These are phyloP conservation scores for Cordyceps cicadae DNA, from an alignment of 2,329 filamentous ascomycete species.

Conservation along the genomic window DNA sequence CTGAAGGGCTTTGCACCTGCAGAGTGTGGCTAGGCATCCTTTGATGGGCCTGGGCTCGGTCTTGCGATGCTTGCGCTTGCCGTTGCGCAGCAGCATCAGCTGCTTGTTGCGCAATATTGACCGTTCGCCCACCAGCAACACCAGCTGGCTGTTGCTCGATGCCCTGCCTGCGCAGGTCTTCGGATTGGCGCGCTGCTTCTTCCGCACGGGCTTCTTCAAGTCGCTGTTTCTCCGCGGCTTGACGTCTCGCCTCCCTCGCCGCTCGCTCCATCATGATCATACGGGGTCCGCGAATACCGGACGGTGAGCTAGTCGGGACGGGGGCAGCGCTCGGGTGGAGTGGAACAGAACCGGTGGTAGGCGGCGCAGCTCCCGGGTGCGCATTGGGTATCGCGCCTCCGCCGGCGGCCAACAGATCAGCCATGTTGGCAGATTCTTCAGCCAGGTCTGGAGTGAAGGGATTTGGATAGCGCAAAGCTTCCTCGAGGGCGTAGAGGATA, in stretches of 20 bases:
- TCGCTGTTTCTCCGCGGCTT: conserved; percentile 52
- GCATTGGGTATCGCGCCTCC: conserved; percentile 47
- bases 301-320: conserved; percentile 45
- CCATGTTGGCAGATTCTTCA: conserved; percentile 90
- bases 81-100: conserved; percentile 23
- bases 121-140: conserved; percentile 32
- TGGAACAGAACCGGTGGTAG: conserved; percentile 27
- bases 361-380: conserved; percentile 16
- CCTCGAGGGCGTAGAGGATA: conserved; percentile 86
- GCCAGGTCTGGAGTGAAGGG: conserved; percentile 74
- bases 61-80: conserved; percentile 11
- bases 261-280: conserved; percentile 86
- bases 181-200: conserved; percentile 45
- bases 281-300: conserved; percentile 71
- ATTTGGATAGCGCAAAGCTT: conserved; percentile 74
- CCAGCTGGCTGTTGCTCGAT: conserved; percentile 53
- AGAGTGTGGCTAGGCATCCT: conserved; percentile 9
- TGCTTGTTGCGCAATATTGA: conserved; percentile 23
- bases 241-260: conserved; percentile 65
- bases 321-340: conserved; percentile 40
- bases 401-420: conserved; percentile 54
- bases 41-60: conserved; percentile 4
- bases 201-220: conserved; percentile 50
- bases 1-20: conserved; percentile 1
- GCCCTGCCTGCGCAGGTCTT: conserved; percentile 48